Base-by-base conservation (phyloP, 306 rosid genomes). In the Quercus suber region DNA sequence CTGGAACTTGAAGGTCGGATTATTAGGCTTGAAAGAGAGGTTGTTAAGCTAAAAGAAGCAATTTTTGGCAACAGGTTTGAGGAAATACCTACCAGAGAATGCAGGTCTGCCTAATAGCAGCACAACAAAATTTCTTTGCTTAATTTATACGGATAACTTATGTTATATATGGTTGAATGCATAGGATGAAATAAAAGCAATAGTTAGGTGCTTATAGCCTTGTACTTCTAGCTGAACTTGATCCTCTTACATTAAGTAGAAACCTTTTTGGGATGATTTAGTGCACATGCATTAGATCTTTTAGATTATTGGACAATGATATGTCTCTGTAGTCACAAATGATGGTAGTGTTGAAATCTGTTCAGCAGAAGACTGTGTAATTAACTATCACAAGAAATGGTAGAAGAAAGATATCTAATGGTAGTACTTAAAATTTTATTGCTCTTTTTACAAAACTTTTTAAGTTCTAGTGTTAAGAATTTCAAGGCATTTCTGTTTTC, bases 21-120 rank as follows among this genome's bases (percentile, higher is more conserved):
- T 17, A 17, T 52, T 64, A 31, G 19, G 55, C 56, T 73, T 5
- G 43, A 79, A 73, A 61, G 68, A 63, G 41, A 14, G 30, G 21
- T n/a, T 58, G 14, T 35, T 14, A 2, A 65, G 17, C 55, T 73
- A 20, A 80, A 63, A 61, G n/a, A 1, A 20, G 53, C 4, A 20
- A 63, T 57, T 43, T 64, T 43, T 35, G 28, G 83, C 49, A 28
- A 73, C 12, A 35, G 31, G 68, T 25, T 35, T 71, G 77, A 52
- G 63, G 21, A 83, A 80, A 31, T 60, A 51, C 59, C 74, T 57
- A 53, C 55, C 71, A 61, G 70, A 23, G 49, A 41, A 5, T 33
- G 61, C 35, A 23, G 43, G 21, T 21, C 70, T 17, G 20, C 41
- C 43, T 9, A 30, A 60, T 60, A 4, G 35, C 68, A 4, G 8